Base-by-base conservation (phyloP, 768 basidiomycete genomes). In the Boletus rubropictus region DNA sequence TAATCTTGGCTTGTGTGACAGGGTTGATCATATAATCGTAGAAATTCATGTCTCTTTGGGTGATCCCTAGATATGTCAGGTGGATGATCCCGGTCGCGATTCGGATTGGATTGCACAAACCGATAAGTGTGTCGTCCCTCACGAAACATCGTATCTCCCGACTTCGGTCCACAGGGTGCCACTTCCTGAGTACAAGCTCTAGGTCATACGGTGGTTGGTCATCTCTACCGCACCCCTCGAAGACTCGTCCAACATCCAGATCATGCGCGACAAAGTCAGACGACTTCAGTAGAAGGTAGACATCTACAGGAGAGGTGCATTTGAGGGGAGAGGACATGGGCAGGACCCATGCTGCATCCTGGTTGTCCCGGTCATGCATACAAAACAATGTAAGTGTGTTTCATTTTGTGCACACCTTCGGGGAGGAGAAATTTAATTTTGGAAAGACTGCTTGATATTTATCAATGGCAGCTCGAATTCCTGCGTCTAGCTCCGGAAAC, bases 371-470 rank as follows among this genome's bases (percentile, higher is more conserved):
- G 48, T 60, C 42, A 44, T 20, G 20, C 7, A 25, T 21, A 18
- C 41, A 18, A 31, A 7, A 28, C 8, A 4, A 50, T 22, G 17
- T 9, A 24, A 21, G 11, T 3, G 10, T 21, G 8, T 31, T 28
- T 35, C 35, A 42, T 17, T 58, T 49, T 22, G 18, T 32, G 56
- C 73, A 48, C 49, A 87, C 93, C 71, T 84, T 86, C 12, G 94
- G 94, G n/a, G 89, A 84, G 6, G 92, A 89, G 69, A 94, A 96
- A 60, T 96, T 97, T 46, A 98, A 80, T 68, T 98, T 98, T 1
- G 94, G 93, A 63, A 98, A 98, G 24, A 95, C 84, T 6, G 84
- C 85, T 3, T 81, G 86, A 63, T 88, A 93, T 46, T 76, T 66
- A 37, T 69, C 56, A n/a, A 96, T 72, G 28, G 74, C 77, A 12